phyloP scores from a whole-genome alignment of 2,329 filamentous ascomycete genomes.

The Colletotrichum siamense region DNA sequence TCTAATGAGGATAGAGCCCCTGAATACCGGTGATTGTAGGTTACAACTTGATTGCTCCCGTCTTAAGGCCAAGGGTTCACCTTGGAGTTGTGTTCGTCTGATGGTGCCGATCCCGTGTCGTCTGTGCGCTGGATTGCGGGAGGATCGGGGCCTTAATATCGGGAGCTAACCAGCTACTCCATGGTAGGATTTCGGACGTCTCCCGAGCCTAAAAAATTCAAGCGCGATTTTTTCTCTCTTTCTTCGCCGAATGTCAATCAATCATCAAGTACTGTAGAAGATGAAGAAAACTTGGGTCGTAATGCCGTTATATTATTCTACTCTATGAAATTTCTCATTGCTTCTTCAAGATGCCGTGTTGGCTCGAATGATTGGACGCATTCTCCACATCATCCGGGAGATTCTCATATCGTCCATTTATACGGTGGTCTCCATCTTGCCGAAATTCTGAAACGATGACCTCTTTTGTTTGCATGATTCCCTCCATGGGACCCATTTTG shows the following conservation, averaged over 20 bases:
- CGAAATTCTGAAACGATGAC: slow-evolving; percentile 17
- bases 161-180: not conserved
- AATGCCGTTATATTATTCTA: not conserved
- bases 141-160: not conserved
- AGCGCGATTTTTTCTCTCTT: not conserved
- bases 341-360: slow-evolving; percentile 6
- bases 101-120: not conserved
- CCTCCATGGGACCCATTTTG: slow-evolving; percentile 10
- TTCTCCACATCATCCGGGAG: slow-evolving; percentile 14
- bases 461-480: slow-evolving; percentile 20
- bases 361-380: slow-evolving; percentile 1
- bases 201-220: not conserved
- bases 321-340: not conserved
- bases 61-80: not conserved
- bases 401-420: slow-evolving; percentile 6
- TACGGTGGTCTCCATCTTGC: slow-evolving; percentile 1
- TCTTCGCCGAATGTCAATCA: not conserved
- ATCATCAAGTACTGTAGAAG: not conserved
- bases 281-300: not conserved
- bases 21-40: not conserved
- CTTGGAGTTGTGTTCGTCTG: not conserved
- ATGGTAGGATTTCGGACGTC: not conserved
- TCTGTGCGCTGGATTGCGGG: not conserved
- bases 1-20: not conserved
- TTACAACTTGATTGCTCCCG: not conserved